These are phyloP conservation scores for Glaciozyma martinii DNA, from an alignment of 768 basidiomycete genomes.

Conservation along the genomic window DNA sequence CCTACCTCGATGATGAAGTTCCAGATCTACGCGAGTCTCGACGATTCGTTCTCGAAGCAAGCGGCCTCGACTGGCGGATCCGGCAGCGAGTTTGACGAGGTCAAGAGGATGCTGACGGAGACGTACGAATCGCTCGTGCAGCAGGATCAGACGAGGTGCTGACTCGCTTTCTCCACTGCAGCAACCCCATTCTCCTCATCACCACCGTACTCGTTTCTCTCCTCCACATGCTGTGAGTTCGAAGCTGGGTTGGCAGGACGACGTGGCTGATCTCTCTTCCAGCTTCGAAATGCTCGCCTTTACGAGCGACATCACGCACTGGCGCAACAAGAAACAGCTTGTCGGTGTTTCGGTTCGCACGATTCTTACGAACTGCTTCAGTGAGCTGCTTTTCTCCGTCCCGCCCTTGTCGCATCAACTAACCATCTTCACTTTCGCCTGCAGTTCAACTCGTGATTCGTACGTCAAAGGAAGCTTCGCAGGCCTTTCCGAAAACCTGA, in stretches of 20 bases:
- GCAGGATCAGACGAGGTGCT: no score
- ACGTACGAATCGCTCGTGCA: slow-evolving; percentile 17
- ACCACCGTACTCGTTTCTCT: slow-evolving; percentile 76
- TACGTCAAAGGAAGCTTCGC: no score
- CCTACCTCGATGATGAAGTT: slow-evolving; percentile 77
- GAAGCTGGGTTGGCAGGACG: slow-evolving; percentile 12
- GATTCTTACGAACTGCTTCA: slow-evolving; percentile 86
- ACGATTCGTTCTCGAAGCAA: slow-evolving; percentile 65
- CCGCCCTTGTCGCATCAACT: neutral
- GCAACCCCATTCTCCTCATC: slow-evolving; percentile 66
- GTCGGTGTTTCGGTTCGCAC: slow-evolving; percentile 83
- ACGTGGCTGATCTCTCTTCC: neutral
- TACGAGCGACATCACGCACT: slow-evolving; percentile 72
- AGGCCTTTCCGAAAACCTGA: slow-evolving; percentile 2
- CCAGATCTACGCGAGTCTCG: slow-evolving; percentile 74
- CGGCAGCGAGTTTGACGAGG: slow-evolving; percentile 74
- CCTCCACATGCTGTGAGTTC: slow-evolving; percentile 69
- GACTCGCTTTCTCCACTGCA: neutral
- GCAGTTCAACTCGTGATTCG: slow-evolving; percentile 60
- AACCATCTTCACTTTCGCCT: neutral
- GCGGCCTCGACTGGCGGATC: slow-evolving; percentile 45
- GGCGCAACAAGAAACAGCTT: slow-evolving; percentile 82
- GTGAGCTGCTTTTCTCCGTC: slow-evolving; percentile 40
- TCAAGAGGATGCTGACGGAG: slow-evolving; percentile 79
- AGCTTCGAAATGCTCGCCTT: slow-evolving; percentile 54